phyloP scores from a whole-genome alignment of 75 land plant species.

The Azolla pinnata region DNA sequence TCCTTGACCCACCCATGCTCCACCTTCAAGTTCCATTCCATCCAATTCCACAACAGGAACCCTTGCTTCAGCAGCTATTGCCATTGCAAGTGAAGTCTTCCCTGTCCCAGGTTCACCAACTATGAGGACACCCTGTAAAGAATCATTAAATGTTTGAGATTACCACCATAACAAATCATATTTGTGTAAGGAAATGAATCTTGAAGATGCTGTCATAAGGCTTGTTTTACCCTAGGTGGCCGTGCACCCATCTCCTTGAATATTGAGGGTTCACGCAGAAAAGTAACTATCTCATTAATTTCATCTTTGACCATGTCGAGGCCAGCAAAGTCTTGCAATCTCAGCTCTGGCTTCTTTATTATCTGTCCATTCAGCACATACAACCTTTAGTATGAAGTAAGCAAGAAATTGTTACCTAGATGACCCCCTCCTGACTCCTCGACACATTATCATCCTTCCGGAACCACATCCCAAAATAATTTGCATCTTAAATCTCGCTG shows the following conservation, averaged over 20 bases:
- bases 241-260: constrained; percentile 89
- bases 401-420: too few relatives aligned
- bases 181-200: too few relatives aligned
- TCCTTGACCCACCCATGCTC: constrained; percentile 86
- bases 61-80: constrained; percentile 94
- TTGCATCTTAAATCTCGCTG: too few relatives aligned
- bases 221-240: constrained; percentile 63
- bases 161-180: too few relatives aligned
- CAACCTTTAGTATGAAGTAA: too few relatives aligned
- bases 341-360: constrained; percentile 71
- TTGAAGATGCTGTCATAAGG: too few relatives aligned
- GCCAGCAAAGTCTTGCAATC: constrained; percentile 66
- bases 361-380: constrained; percentile 52
- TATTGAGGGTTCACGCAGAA: constrained; percentile 60
- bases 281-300: constrained; percentile 75
- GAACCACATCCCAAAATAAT: too few relatives aligned
- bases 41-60: constrained; percentile 80
- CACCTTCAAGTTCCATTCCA: constrained; percentile 63
- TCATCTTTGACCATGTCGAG: constrained; percentile 83
- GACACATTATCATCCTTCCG: too few relatives aligned
- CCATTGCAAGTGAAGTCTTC: constrained; percentile 81
- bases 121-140: constrained; percentile 81
- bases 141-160: neutral
- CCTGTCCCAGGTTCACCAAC: constrained; percentile 85
- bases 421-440: too few relatives aligned